Conservation (phyloP, 352 stramenopile genomes). For the Globisporangium rhizosaccharum region DNA sequence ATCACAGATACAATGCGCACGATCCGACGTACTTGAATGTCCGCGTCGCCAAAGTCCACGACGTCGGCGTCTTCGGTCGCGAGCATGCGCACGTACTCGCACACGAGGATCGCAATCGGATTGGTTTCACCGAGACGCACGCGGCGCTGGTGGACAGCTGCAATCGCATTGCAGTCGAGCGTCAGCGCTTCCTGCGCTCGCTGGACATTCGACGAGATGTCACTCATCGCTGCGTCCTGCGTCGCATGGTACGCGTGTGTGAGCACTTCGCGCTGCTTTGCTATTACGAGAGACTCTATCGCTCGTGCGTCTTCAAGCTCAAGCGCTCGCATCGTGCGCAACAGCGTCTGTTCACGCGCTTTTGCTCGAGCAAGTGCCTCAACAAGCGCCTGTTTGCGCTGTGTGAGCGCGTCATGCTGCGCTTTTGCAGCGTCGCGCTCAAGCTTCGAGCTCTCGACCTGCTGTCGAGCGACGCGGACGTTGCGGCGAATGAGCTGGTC, state of each 20-base stretch:
- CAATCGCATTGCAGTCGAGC: background rate
- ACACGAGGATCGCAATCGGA: constrained; percentile 28
- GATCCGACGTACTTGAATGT: constrained; percentile 21
- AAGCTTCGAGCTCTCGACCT: constrained; percentile 26
- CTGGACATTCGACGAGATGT: no score
- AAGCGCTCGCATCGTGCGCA: constrained; percentile 21
- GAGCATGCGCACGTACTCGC: constrained; percentile 30
- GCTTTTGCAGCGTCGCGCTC: constrained; percentile 28
- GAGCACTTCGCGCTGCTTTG: constrained; percentile 31
- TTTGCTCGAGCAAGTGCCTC: constrained; percentile 20
- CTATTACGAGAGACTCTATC: background rate
- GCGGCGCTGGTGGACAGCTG: constrained; percentile 9
- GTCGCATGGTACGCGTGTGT: constrained; percentile 20
- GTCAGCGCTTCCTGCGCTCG: background rate
- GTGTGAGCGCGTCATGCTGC: constrained; percentile 15
- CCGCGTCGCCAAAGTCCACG: constrained; percentile 36
- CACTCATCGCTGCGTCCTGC: constrained; percentile 4
- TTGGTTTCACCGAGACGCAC: constrained; percentile 8
- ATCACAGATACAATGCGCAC: background rate
- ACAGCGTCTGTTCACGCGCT: constrained; percentile 18
- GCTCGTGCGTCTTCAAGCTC: constrained; percentile 20
- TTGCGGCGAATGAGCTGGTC: constrained; percentile 25
- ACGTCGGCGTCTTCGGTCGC: constrained; percentile 19
- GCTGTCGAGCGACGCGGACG: constrained; percentile 22
- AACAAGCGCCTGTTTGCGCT: constrained; percentile 13